A percentile compares a stretch with the other conserved stretches of the same genome.
These are phyloP conservation scores for Herpetospermum pedunculosum DNA, from an alignment of 306 rosid species.

Conservation along the genomic window DNA sequence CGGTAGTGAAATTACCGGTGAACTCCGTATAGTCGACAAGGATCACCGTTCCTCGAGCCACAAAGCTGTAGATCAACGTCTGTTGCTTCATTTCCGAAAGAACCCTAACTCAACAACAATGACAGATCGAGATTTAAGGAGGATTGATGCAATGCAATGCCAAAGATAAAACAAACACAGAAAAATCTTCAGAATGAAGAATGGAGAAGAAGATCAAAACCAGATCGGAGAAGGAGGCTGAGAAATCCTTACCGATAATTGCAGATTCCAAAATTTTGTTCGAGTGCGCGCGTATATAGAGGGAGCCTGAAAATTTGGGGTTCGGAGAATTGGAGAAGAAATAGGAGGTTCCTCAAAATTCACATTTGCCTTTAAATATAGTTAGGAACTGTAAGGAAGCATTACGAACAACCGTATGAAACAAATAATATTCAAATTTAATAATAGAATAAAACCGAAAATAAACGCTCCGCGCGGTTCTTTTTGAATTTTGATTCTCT, in stretches of 20 bases:
- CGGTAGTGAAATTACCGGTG: slow-evolving; percentile 56
- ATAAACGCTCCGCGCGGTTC: slow-evolving; percentile 1
- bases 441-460: neutral
- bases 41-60: slow-evolving; percentile 74
- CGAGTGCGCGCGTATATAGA: slow-evolving; percentile 1
- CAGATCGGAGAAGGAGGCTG: slow-evolving; percentile 1
- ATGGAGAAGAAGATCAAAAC: neutral
- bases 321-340: neutral
- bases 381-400: neutral
- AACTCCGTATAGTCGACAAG: slow-evolving; percentile 82
- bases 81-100: slow-evolving; percentile 63
- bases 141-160: neutral
- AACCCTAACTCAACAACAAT: slow-evolving; percentile 5
- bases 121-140: slow-evolving; percentile 5
- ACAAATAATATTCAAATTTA: neutral
- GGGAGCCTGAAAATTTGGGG: neutral
- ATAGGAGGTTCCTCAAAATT: neutral
- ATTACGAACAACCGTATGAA: neutral
- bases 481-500: neutral
- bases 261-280: neutral
- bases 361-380: slow-evolving; percentile 1
- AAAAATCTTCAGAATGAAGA: neutral
- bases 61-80: slow-evolving; percentile 90
- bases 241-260: neutral
- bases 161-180: neutral